Percentiles rank a stretch among this genome's conserved stretches.
phyloP scores from a whole-genome alignment of 495 filamentous ascomycete genomes.

The Emericellopsis terricola region DNA sequence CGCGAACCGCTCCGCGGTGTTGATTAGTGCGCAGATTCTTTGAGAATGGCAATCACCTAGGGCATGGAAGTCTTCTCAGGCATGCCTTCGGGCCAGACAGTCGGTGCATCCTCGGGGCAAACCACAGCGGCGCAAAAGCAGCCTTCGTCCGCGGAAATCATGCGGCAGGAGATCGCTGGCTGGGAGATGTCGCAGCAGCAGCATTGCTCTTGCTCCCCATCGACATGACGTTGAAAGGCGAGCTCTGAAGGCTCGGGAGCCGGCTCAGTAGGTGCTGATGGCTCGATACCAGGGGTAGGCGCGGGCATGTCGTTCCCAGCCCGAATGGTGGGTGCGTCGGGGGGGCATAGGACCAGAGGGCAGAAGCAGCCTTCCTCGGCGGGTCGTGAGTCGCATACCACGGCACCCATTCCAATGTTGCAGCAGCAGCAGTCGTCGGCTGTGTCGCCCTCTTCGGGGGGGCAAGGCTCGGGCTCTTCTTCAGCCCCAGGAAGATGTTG shows the following conservation, averaged over 20 bases:
- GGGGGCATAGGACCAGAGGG: background rate
- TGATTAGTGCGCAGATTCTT: too few species aligned
- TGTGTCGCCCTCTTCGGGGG: background rate
- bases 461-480: background rate
- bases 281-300: too few species aligned
- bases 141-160: background rate
- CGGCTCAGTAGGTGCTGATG: too few species aligned
- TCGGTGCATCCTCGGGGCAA: background rate
- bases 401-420: background rate
- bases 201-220: too few species aligned
- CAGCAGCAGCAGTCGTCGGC: conserved; percentile 3
- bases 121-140: background rate
- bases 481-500: too few species aligned
- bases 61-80: too few species aligned
- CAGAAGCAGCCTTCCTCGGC: background rate
- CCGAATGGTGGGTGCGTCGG: background rate
- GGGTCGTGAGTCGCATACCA: background rate
- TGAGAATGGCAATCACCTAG: too few species aligned
- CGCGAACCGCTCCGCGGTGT: too few species aligned
- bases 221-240: too few species aligned
- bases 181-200: conserved; percentile 1
- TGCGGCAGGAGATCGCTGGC: background rate
- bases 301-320: too few species aligned
- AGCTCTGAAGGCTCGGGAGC: too few species aligned
- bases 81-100: background rate